phyloP scores from a whole-genome alignment of 805 yeast genomes.

The Nakazawaea wickerhamii region DNA sequence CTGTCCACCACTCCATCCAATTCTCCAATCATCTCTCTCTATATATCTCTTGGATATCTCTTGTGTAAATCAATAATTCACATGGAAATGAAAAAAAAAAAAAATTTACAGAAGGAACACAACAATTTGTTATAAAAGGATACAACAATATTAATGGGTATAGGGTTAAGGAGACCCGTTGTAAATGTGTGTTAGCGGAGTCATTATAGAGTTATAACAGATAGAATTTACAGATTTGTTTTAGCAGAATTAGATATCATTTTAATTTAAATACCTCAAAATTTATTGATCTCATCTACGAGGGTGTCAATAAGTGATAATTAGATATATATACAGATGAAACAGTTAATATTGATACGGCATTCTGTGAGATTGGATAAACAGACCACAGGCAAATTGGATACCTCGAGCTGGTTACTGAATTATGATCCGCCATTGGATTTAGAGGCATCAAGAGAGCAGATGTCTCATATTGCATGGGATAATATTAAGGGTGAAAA shows the following conservation, averaged over 20 bases:
- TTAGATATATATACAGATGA: slow-evolving; percentile 1
- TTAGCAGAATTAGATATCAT: too few species aligned
- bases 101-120: background rate
- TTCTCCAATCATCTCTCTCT: background rate
- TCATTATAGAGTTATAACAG: too few species aligned
- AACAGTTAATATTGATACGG: slow-evolving; percentile 9
- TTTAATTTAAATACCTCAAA: too few species aligned
- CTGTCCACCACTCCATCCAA: slow-evolving; percentile 12
- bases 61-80: too few species aligned
- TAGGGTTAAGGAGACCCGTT: too few species aligned
- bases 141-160: too few species aligned
- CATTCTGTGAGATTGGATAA: slow-evolving; percentile 12
- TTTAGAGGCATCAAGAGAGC: slow-evolving; percentile 17
- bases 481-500: slow-evolving; percentile 13
- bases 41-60: too few species aligned
- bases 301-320: too few species aligned
- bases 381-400: slow-evolving; percentile 6
- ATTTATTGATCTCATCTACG: too few species aligned
- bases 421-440: slow-evolving; percentile 32
- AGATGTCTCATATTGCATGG: slow-evolving; percentile 21
- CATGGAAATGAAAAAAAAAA: background rate
- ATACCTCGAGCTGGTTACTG: slow-evolving; percentile 27
- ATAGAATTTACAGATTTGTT: too few species aligned
- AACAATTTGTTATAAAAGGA: too few species aligned
- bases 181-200: too few species aligned